Evolutionary conservation across 2,329 filamentous ascomycete genomes (phyloP).

Genomic region (Lecanosticta acicola): DNA sequence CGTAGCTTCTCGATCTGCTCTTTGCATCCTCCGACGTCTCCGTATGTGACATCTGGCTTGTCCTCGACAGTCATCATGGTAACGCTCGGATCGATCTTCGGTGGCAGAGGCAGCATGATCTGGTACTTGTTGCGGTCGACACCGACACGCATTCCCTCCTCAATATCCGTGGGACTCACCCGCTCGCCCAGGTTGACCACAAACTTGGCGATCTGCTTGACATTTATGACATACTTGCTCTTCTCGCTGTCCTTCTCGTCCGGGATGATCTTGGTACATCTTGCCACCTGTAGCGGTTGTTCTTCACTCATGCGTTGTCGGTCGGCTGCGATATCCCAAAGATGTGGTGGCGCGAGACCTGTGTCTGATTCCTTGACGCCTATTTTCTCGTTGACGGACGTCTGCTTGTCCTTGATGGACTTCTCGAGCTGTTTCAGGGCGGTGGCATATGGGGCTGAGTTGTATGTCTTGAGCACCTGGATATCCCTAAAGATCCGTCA

Average conservation of each 20-base stretch:
- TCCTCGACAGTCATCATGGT: slow-evolving; percentile 99
- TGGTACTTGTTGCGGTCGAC: slow-evolving; percentile 99
- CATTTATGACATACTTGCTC: slow-evolving; percentile 99
- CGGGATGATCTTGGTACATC: slow-evolving; percentile 98
- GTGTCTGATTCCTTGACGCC: slow-evolving; percentile 90
- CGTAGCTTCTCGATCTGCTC: slow-evolving; percentile 98
- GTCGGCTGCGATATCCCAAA: slow-evolving; percentile 98
- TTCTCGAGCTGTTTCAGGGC: slow-evolving; percentile 96
- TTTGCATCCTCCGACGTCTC: slow-evolving; percentile 97
- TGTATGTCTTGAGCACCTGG: slow-evolving; percentile 98
- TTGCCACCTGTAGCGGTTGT: slow-evolving; percentile 91
- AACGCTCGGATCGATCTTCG: slow-evolving; percentile 97
- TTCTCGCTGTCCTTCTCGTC: slow-evolving; percentile 95
- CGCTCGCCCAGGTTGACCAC: slow-evolving; percentile 96
- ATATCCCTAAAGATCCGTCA: slow-evolving; percentile 66
- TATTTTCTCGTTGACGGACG: slow-evolving; percentile 98
- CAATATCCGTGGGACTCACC: slow-evolving; percentile 96
- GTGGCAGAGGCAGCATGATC: slow-evolving; percentile 89
- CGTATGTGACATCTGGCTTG: slow-evolving; percentile 98
- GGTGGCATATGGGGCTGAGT: slow-evolving; percentile 88
- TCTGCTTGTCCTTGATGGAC: slow-evolving; percentile 98
- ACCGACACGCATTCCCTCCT: slow-evolving; percentile 96
- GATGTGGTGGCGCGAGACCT: slow-evolving; percentile 91
- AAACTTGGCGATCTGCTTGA: slow-evolving; percentile 99
- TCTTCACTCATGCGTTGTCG: slow-evolving; percentile 98